Base-by-base conservation (phyloP, 2,329 filamentous ascomycete species). In the Neobulgaria alba region DNA sequence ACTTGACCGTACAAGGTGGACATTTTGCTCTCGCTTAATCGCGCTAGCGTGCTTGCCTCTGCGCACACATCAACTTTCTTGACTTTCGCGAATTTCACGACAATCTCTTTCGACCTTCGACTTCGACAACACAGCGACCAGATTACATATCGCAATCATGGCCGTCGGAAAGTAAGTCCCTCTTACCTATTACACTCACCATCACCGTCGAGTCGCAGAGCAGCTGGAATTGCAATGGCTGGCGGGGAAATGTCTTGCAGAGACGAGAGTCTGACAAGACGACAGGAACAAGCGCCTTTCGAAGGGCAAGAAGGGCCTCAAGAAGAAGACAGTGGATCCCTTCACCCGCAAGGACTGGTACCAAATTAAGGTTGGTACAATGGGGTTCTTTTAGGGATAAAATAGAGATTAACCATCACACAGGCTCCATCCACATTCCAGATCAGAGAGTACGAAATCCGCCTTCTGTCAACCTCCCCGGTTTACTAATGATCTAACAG, bases 301-400 rank as follows among this genome's bases (percentile, higher is more conserved):
- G 58, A 98, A 98, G 82, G 92, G 92, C 76, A 98, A 96, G 87
- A 98, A 98, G 82, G 90, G 92, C 71, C 79, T 96, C 68, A 96
- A 96, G 87, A 96, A 98, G 90, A 90, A 90, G 76, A 90, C 89
- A 64, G 75, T 83, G 61, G 92, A 98, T 71, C 90, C 92, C 64
- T 96, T 96, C 78, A 79, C 89, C 64, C 85, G 90, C 68, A 98
- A 98, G 80, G 92, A 96, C 70, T 96, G 93, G 86, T 98, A 89
- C 76, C 85, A 83, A 63, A 82, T 98, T 72, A 96, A 96, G 82
- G 83, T 86, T 64, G 57, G 73, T 43, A 40, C 17, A 41, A 46
- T 47, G 32, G 10, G 14, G n/a, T 30, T 17, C 5, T 20, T 16
- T 42, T 10, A 26, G 33, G 17, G 33, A 41, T 16, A 21, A 8